Percentiles rank a stretch among this genome's conserved stretches.
phyloP scores from a whole-genome alignment of 176 grass and related monocot genomes.

The Poa annua region DNA sequence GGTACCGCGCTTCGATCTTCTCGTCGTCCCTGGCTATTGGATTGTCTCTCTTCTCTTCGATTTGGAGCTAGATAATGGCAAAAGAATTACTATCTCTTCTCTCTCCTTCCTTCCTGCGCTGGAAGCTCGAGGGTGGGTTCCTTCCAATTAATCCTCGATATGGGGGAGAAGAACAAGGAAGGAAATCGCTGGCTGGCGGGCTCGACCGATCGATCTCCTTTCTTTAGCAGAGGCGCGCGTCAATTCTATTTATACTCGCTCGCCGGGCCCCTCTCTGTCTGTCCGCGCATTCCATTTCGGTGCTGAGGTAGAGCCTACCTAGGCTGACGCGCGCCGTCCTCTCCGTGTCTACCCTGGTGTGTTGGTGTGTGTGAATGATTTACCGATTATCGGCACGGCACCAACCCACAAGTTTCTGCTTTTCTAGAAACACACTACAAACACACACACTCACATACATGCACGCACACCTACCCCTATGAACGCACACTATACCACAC shows the following conservation, averaged over 20 bases:
- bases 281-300: neutral
- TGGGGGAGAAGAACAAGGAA: neutral
- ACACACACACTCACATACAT: too few species aligned
- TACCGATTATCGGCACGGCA: neutral
- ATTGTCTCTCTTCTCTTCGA: neutral
- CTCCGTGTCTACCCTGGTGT: neutral
- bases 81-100: too few species aligned
- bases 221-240: constrained; percentile 4
- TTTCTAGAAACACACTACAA: too few species aligned
- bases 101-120: neutral
- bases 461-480: too few species aligned
- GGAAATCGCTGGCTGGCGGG: neutral
- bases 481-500: too few species aligned
- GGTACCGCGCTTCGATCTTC: neutral
- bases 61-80: neutral
- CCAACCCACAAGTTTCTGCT: neutral
- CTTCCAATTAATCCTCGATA: neutral
- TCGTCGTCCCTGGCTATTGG: neutral
- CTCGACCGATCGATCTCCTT: neutral
- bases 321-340: neutral
- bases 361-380: neutral
- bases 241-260: neutral
- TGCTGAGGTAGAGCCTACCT: neutral
- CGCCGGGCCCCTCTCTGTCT: neutral
- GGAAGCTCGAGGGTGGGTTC: neutral